Evolutionary conservation across 129 eudicot species (phyloP).

Genomic region (Flaveria robusta): DNA sequence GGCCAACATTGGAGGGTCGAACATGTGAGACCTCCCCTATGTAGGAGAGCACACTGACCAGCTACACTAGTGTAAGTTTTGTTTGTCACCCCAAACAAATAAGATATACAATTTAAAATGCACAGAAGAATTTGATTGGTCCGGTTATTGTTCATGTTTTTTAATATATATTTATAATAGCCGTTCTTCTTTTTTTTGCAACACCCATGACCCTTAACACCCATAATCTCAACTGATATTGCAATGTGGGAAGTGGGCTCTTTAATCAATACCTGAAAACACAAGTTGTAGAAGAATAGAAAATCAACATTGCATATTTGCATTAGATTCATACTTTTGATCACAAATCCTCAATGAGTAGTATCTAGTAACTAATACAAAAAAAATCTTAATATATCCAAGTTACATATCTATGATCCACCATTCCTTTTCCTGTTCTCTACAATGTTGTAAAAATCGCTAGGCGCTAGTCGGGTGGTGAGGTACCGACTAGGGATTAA

Average conservation of each 20-base stretch:
- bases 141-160: no score
- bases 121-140: no score
- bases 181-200: neutral
- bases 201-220: neutral
- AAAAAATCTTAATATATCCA: neutral
- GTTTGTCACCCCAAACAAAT: no score
- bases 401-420: neutral
- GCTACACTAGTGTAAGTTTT: no score
- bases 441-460: no score
- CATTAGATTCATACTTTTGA: neutral
- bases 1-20: no score
- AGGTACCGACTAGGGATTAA: no score
- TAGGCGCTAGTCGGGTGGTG: no score
- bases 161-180: neutral
- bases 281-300: neutral
- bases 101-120: no score
- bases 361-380: neutral
- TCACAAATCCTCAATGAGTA: neutral
- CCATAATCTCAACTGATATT: neutral
- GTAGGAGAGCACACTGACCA: no score
- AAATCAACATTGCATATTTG: neutral
- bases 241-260: neutral
- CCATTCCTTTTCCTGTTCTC: neutral
- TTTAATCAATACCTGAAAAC: constrained; percentile 2
- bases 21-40: no score